Evolutionary conservation across 139 green algal species (phyloP).

Genomic region (Chlorella sp.): DNA sequence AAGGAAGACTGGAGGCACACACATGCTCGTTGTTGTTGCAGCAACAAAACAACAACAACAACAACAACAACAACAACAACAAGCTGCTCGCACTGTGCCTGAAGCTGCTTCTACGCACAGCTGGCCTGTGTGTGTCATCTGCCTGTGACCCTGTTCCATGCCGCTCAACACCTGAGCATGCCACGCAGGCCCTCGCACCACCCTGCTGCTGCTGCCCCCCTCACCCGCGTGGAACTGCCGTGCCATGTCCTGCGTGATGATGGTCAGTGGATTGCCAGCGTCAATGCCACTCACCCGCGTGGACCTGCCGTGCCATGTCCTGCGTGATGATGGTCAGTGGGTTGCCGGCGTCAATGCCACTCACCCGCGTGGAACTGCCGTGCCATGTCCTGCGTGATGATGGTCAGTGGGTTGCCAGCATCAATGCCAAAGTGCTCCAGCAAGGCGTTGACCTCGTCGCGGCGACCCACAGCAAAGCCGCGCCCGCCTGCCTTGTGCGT

Average conservation of each 20-base stretch:
- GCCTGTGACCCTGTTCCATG: too few species aligned
- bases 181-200: not conserved
- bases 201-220: not conserved
- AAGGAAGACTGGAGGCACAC: too few species aligned
- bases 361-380: constrained; percentile 51
- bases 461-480: too few species aligned
- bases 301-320: constrained; percentile 57
- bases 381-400: constrained; percentile 59
- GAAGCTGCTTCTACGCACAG: too few species aligned
- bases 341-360: not conserved
- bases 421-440: constrained; percentile 43
- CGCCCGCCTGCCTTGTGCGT: too few species aligned
- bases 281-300: constrained; percentile 14
- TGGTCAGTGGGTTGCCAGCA: constrained; percentile 42
- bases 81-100: too few species aligned
- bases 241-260: constrained; percentile 58
- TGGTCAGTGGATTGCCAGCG: not conserved
- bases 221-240: constrained; percentile 48
- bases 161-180: not conserved
- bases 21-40: too few species aligned
- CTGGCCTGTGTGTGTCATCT: too few species aligned
- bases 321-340: constrained; percentile 40
- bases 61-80: too few species aligned
- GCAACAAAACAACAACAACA: too few species aligned
- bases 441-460: constrained; percentile 20